Conservation (phyloP, 2,329 filamentous ascomycete species). For the Epichloe brachyelytri region DNA sequence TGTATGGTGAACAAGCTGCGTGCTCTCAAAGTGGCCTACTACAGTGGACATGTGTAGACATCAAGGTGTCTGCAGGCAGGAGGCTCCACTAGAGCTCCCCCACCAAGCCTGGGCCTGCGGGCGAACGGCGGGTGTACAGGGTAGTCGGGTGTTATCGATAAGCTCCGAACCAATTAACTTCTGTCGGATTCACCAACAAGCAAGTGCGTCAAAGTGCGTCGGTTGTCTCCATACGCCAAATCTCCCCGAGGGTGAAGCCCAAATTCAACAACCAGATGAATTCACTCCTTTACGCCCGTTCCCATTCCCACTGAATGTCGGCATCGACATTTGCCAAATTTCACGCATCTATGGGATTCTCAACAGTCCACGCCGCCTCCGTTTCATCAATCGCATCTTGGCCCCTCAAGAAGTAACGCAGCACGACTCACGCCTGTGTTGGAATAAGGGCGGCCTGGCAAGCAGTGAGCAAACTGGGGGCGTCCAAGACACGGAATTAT, state of each 20-base stretch:
- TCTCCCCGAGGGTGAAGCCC: background rate
- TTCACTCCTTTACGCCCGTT: conserved; percentile 29
- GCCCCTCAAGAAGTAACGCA: conserved; percentile 20
- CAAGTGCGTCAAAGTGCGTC: too few relatives aligned
- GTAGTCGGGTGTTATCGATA: conserved; percentile 10
- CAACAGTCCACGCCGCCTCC: conserved; percentile 23
- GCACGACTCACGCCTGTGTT: conserved; percentile 11
- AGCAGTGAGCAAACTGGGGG: background rate
- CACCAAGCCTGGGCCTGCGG: background rate
- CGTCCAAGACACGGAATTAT: conserved; percentile 11
- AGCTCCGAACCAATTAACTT: background rate
- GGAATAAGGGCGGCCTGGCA: background rate
- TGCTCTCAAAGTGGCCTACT: too few relatives aligned
- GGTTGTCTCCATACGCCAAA: too few relatives aligned
- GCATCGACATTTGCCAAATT: conserved; percentile 67
- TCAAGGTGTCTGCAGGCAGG: too few relatives aligned
- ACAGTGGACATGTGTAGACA: too few relatives aligned
- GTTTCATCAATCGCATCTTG: conserved; percentile 37
- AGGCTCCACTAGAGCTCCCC: background rate
- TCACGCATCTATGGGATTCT: conserved; percentile 51
- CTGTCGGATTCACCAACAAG: too few relatives aligned
- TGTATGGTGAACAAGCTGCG: too few relatives aligned
- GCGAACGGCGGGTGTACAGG: too few relatives aligned
- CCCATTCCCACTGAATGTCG: conserved; percentile 54
- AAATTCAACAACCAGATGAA: background rate